phyloP scores from a whole-genome alignment of 805 yeast genomes.

The Sugiyamaella chiloensis region DNA sequence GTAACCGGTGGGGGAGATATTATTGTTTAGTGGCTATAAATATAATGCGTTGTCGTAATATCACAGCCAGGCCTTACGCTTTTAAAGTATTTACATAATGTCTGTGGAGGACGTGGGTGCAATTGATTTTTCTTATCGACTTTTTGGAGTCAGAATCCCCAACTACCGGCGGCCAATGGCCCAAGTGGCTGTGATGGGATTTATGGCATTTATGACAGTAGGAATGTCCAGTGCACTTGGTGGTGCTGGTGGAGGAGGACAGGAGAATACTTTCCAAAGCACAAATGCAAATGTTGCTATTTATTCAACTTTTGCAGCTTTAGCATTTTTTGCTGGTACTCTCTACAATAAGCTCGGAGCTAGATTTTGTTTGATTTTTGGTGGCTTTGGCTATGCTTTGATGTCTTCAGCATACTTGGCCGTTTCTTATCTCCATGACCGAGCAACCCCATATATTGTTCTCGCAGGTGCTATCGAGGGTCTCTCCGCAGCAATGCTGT shows the following conservation, averaged over 20 bases:
- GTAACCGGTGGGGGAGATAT: too few relatives aligned
- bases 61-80: too few relatives aligned
- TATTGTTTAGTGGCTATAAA: too few relatives aligned
- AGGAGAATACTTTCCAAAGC: conserved; percentile 28
- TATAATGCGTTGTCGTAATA: too few relatives aligned
- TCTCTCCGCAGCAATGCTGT: conserved; percentile 47
- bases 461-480: conserved; percentile 55
- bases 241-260: conserved; percentile 33
- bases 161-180: conserved; percentile 4
- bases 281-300: conserved; percentile 42
- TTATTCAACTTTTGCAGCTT: conserved; percentile 29
- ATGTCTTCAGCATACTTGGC: conserved; percentile 48
- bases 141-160: conserved; percentile 2
- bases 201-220: conserved; percentile 46
- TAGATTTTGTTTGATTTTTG: conserved; percentile 37
- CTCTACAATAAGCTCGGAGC: conserved; percentile 25
- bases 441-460: conserved; percentile 48
- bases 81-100: too few relatives aligned
- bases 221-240: conserved; percentile 32
- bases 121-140: conserved; percentile 3
- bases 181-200: conserved; percentile 18
- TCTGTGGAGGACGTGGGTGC: too few relatives aligned
- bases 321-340: conserved; percentile 29
- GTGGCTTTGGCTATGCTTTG: conserved; percentile 50
- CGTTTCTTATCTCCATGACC: conserved; percentile 48